Evolutionary conservation across 208 protist genomes (phyloP).

Genomic region (Leishmania turanica): DNA sequence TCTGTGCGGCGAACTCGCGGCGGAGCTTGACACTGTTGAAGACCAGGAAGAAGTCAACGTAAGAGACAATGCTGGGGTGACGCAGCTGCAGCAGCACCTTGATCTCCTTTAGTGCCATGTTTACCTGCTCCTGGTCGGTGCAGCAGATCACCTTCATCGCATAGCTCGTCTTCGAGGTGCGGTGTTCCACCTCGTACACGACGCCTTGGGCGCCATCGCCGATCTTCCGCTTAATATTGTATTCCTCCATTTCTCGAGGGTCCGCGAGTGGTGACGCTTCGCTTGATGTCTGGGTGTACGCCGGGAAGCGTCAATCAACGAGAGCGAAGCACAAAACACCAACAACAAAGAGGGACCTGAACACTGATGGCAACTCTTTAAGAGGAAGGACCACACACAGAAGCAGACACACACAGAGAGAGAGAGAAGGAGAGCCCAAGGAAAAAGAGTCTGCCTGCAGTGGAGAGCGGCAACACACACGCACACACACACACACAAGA

Average conservation of each 20-base stretch:
- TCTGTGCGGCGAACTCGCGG: slow-evolving; percentile 44
- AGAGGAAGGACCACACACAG: background rate
- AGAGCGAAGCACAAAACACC: background rate
- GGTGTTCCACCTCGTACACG: slow-evolving; percentile 77
- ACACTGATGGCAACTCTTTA: background rate
- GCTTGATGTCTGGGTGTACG: background rate
- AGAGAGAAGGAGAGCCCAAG: slow-evolving; percentile 9
- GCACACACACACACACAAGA: slow-evolving; percentile 5
- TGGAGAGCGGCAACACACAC: background rate
- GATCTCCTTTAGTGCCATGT: slow-evolving; percentile 85
- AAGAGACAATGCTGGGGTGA: slow-evolving; percentile 84
- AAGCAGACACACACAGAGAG: background rate
- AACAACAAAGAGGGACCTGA: background rate
- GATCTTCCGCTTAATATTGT: slow-evolving; percentile 62
- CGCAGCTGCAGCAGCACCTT: slow-evolving; percentile 81
- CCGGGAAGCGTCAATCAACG: background rate
- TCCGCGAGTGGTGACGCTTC: background rate
- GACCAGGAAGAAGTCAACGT: slow-evolving; percentile 88
- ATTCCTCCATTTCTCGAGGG: slow-evolving; percentile 72
- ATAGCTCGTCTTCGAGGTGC: slow-evolving; percentile 47
- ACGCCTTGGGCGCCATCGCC: slow-evolving; percentile 81
- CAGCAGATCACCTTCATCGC: slow-evolving; percentile 90
- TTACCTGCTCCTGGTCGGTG: slow-evolving; percentile 61
- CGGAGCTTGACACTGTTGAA: slow-evolving; percentile 66
- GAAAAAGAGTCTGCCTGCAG: slow-evolving; percentile 14